Percentiles rank a stretch among this genome's conserved stretches.
These are phyloP conservation scores for Fomitopsis serialis DNA, from an alignment of 768 basidiomycete genomes.

Conservation along the genomic window DNA sequence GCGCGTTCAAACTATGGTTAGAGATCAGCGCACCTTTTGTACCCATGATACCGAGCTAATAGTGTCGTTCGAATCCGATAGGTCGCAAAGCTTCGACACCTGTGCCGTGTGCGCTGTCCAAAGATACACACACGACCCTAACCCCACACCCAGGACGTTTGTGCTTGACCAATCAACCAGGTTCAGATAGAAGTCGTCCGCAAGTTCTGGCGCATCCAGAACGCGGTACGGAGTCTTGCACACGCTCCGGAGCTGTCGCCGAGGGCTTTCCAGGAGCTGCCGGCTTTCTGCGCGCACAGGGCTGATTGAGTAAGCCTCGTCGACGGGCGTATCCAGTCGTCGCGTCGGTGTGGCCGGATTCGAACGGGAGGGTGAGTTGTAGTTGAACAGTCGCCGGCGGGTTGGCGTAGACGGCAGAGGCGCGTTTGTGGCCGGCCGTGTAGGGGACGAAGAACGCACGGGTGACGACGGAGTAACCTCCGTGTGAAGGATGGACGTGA, in stretches of 20 bases:
- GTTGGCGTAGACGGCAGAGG: slow-evolving; percentile 38
- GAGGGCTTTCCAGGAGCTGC: slow-evolving; percentile 76
- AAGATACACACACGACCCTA: slow-evolving; percentile 89
- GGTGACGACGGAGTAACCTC: slow-evolving; percentile 75
- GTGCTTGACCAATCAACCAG: slow-evolving; percentile 96
- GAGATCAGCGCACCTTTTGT: slow-evolving; percentile 44
- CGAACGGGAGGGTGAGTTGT: slow-evolving; percentile 50
- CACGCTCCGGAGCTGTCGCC: slow-evolving; percentile 74
- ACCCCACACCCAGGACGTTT: slow-evolving; percentile 90
- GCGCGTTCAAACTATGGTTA: not conserved
- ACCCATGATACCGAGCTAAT: slow-evolving; percentile 94
- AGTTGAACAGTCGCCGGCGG: slow-evolving; percentile 60
- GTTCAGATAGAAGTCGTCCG: slow-evolving; percentile 98
- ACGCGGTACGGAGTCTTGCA: slow-evolving; percentile 97
- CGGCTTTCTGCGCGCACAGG: slow-evolving; percentile 85
- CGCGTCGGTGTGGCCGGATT: slow-evolving; percentile 51
- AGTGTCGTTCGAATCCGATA: slow-evolving; percentile 56
- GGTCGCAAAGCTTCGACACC: slow-evolving; percentile 88
- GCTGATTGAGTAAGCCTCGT: slow-evolving; percentile 85
- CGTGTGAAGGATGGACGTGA: slow-evolving; percentile 69
- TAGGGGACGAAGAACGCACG: slow-evolving; percentile 53
- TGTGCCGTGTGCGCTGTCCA: slow-evolving; percentile 95
- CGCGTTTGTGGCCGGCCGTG: slow-evolving; percentile 21
- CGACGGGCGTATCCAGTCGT: slow-evolving; percentile 77
- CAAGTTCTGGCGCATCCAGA: slow-evolving; percentile 93